Conservation (phyloP, 2,329 filamentous ascomycete genomes). For the Xylaria sp. region DNA sequence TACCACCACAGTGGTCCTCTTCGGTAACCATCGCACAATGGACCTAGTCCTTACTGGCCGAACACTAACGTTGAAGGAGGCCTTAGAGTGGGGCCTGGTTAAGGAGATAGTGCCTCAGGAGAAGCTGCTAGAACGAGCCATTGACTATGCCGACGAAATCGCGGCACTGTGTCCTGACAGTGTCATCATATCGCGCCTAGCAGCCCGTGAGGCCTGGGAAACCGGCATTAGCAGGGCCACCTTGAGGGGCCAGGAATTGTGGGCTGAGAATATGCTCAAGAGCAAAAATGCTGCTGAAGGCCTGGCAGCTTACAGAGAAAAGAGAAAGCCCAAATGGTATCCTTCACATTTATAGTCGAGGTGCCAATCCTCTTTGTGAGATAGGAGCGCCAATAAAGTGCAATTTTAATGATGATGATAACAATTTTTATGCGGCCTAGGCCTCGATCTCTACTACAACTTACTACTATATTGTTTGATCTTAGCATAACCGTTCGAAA, state of each 20-base stretch:
- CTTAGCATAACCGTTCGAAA: conserved; percentile 53
- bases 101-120: background rate
- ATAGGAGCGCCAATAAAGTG: conserved; percentile 40
- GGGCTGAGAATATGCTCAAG: conserved; percentile 27
- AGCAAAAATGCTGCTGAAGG: conserved; percentile 25
- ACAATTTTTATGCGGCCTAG: background rate
- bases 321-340: conserved; percentile 48
- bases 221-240: conserved; percentile 23
- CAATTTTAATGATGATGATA: background rate
- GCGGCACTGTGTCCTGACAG: background rate
- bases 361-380: conserved; percentile 16
- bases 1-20: background rate
- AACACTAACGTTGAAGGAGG: background rate
- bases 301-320: conserved; percentile 46
- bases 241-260: conserved; percentile 18
- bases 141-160: background rate
- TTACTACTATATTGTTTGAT: conserved; percentile 47
- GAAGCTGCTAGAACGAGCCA: background rate
- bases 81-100: background rate
- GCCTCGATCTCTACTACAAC: conserved; percentile 33
- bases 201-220: conserved; percentile 28
- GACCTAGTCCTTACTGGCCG: background rate
- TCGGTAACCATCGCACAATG: background rate
- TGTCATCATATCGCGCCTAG: conserved; percentile 23
- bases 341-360: conserved; percentile 25